phyloP scores from a whole-genome alignment of 768 basidiomycete species.

The Hemileccinum impolitum region DNA sequence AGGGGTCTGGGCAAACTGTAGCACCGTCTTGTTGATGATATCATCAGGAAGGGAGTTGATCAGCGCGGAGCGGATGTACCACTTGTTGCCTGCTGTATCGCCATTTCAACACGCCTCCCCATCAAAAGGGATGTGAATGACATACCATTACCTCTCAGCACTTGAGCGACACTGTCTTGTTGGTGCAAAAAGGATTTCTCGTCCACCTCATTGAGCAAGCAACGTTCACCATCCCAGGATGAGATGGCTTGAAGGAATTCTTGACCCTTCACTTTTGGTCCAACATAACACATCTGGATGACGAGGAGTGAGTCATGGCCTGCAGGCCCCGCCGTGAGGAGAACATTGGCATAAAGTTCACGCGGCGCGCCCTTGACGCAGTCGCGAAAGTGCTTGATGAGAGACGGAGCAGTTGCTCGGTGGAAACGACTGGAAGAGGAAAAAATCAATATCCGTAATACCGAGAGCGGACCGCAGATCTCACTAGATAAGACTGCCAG shows the following conservation, averaged over 20 bases:
- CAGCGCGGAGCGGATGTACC: conserved; percentile 88
- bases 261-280: conserved; percentile 66
- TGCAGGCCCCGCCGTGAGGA: conserved; percentile 86
- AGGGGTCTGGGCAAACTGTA: conserved; percentile 78
- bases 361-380: conserved; percentile 87
- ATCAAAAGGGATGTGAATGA: neutral
- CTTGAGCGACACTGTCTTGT: conserved; percentile 89
- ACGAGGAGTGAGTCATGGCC: conserved; percentile 83
- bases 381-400: conserved; percentile 90
- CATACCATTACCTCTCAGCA: conserved; percentile 78
- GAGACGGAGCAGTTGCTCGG: conserved; percentile 78
- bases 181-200: conserved; percentile 89
- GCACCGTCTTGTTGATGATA: conserved; percentile 77
- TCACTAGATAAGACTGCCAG: conserved; percentile 90
- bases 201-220: conserved; percentile 84
- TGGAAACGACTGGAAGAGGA: conserved; percentile 68
- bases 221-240: conserved; percentile 85
- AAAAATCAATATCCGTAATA: conserved; percentile 2
- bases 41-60: conserved; percentile 85
- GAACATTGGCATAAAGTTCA: conserved; percentile 85
- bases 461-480: conserved; percentile 27
- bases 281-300: conserved; percentile 89
- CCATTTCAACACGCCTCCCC: neutral
- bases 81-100: conserved; percentile 67
- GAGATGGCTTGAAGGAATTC: conserved; percentile 82